phyloP scores from a whole-genome alignment of 495 filamentous ascomycete genomes.

The Podospora anserina region DNA sequence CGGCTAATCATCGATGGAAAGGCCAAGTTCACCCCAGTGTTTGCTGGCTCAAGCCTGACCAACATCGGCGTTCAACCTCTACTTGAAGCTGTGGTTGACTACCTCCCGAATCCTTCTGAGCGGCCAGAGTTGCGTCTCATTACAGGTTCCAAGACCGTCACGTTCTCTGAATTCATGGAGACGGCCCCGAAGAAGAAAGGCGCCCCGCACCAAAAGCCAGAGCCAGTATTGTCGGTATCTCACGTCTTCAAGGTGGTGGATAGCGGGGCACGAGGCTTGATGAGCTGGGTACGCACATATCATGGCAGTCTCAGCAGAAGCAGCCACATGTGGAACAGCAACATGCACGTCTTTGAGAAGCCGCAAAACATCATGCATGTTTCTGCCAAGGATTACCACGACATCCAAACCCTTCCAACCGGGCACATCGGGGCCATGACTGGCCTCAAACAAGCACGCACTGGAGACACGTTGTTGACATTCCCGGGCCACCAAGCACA shows the following conservation, averaged over 20 bases:
- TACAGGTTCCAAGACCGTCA: constrained; percentile 52
- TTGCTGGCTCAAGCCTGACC: constrained; percentile 86
- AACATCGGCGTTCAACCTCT: constrained; percentile 95
- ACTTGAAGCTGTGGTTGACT: constrained; percentile 80
- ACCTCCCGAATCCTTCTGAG: constrained; percentile 80
- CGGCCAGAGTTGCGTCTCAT: constrained; percentile 74
- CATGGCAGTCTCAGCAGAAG: constrained; percentile 74
- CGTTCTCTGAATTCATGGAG: constrained; percentile 52
- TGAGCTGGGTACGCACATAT: constrained; percentile 92
- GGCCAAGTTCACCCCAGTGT: constrained; percentile 73
- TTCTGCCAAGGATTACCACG: constrained; percentile 84
- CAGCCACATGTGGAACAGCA: constrained; percentile 80
- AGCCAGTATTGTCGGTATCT: constrained; percentile 64
- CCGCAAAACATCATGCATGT: constrained; percentile 82
- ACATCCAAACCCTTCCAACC: constrained; percentile 71
- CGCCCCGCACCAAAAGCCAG: constrained; percentile 41
- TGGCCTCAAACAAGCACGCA: constrained; percentile 84
- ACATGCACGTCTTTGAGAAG: constrained; percentile 75
- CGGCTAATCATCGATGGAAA: constrained; percentile 62
- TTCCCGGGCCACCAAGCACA: constrained; percentile 51
- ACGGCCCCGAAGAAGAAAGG: constrained; percentile 47
- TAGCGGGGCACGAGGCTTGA: constrained; percentile 76
- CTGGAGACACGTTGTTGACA: constrained; percentile 85
- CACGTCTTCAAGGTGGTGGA: constrained; percentile 97
- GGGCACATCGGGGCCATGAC: constrained; percentile 97